These are phyloP conservation scores for Aegilops umbellulata DNA, from an alignment of 176 grass and related monocot genomes.

Conservation along the genomic window DNA sequence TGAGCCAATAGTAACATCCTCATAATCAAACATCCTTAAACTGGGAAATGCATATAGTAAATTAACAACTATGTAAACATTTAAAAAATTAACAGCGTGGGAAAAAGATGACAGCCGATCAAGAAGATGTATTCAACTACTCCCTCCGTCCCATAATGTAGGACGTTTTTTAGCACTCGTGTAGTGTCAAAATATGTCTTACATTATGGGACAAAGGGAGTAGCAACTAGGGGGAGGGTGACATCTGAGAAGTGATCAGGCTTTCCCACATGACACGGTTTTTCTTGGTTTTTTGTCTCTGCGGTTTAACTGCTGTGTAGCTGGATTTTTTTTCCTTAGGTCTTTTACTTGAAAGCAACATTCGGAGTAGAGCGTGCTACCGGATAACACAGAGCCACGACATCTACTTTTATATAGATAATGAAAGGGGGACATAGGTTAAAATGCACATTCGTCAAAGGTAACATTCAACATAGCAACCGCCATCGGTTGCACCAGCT, in stretches of 20 bases:
- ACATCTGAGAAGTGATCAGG: not conserved
- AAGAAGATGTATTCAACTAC: not conserved
- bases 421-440: not conserved
- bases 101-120: not conserved
- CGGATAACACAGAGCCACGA: not conserved
- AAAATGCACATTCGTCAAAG: not conserved
- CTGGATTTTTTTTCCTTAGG: not conserved
- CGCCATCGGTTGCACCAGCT: not conserved
- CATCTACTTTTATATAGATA: not conserved
- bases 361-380: not conserved
- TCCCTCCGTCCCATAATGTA: too few species aligned
- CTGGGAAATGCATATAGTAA: constrained; percentile 34
- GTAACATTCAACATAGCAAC: not conserved
- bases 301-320: not conserved
- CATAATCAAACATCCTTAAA: constrained; percentile 96
- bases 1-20: constrained; percentile 86
- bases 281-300: not conserved
- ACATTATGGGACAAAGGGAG: too few species aligned
- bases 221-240: not conserved
- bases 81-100: not conserved
- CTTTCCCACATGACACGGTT: not conserved
- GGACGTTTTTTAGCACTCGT: too few species aligned
- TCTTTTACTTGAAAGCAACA: not conserved
- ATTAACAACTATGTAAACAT: not conserved
- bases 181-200: too few species aligned